A percentile compares a stretch with the other conserved stretches of the same genome.
Evolutionary conservation across 768 basidiomycete species (phyloP).

Genomic region (Naganishia randhawae): DNA sequence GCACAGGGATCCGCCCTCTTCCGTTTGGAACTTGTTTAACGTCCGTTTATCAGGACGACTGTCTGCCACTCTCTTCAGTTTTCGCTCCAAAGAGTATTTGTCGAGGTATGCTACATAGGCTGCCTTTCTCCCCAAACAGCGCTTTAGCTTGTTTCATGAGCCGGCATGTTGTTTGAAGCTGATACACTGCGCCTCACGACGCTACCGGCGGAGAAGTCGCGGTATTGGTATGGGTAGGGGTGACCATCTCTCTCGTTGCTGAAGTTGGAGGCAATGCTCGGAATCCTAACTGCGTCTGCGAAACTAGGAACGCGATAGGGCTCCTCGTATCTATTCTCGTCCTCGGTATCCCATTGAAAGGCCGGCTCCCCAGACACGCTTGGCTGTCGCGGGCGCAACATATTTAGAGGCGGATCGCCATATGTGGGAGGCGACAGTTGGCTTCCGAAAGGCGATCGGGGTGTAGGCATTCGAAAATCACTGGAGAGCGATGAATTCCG

Average conservation of each 20-base stretch:
- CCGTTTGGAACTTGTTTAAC: too few species aligned
- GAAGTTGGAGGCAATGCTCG: neutral
- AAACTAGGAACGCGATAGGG: neutral
- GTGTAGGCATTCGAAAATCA: constrained; percentile 5
- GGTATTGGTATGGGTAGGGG: neutral
- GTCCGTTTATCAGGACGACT: too few species aligned
- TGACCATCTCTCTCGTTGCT: neutral
- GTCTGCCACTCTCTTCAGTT: too few species aligned
- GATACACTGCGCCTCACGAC: constrained; percentile 1
- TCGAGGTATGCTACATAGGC: too few species aligned
- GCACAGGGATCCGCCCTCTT: too few species aligned
- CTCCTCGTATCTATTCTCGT: neutral
- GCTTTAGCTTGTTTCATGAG: too few species aligned
- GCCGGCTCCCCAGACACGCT: constrained; percentile 1
- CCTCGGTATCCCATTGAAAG: constrained; percentile 5
- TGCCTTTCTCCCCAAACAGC: too few species aligned
- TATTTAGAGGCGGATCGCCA: neutral
- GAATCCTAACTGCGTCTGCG: neutral
- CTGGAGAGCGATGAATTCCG: neutral
- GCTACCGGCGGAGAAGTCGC: constrained; percentile 6
- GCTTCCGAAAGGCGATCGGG: neutral
- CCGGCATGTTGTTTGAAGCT: neutral
- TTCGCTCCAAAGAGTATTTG: too few species aligned
- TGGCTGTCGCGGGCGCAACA: neutral
- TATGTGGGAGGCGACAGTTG: constrained; percentile 7